Evolutionary conservation across 331 rosid species (phyloP).

Genomic region (Quercus tomentella): DNA sequence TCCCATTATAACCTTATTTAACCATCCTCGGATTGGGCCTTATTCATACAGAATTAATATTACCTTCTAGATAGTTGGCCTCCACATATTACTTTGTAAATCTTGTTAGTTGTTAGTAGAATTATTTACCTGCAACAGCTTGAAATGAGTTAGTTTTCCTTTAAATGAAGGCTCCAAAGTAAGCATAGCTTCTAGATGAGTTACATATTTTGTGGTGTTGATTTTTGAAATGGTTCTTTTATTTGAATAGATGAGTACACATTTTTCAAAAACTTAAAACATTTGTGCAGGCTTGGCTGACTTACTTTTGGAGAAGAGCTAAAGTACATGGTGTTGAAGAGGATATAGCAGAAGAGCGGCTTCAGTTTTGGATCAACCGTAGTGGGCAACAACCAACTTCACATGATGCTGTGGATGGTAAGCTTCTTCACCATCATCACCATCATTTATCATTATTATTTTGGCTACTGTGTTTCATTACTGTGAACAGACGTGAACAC

Average conservation of each 20-base stretch:
- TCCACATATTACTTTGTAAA: too few species aligned
- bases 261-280: neutral
- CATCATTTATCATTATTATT: neutral
- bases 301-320: conserved; percentile 89
- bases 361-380: conserved; percentile 79
- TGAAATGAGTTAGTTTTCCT: neutral
- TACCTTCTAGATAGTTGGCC: too few species aligned
- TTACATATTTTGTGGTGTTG: neutral
- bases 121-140: neutral
- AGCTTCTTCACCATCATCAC: conserved; percentile 19
- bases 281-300: conserved; percentile 60
- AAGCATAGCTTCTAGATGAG: neutral
- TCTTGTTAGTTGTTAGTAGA: neutral
- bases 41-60: too few species aligned
- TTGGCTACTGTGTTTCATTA: neutral
- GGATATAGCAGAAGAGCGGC: conserved; percentile 87
- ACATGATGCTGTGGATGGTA: conserved; percentile 98
- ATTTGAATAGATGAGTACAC: neutral
- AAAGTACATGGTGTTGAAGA: conserved; percentile 81
- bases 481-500: neutral
- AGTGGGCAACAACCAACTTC: conserved; percentile 73
- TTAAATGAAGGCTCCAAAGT: neutral
- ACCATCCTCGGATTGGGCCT: too few species aligned
- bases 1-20: too few species aligned
- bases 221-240: neutral